Conservation (phyloP, 2,329 filamentous ascomycete species). For the Fusarium fracticaudum region DNA sequence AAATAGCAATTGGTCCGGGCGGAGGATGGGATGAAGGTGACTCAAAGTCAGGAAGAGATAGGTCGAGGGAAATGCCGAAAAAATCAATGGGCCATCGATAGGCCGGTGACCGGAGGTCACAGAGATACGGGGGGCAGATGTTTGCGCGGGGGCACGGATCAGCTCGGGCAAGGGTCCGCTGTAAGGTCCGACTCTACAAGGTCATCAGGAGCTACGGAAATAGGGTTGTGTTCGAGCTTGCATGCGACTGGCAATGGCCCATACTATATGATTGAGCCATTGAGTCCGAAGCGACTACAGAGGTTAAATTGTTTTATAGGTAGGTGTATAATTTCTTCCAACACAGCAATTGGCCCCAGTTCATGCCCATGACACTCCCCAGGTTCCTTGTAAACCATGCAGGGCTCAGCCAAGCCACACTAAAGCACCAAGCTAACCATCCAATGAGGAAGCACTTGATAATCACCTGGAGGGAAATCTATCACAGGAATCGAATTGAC, state of each 20-base stretch:
- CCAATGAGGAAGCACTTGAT: constrained; percentile 25
- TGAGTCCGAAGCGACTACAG: too few relatives aligned
- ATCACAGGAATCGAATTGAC: not conserved
- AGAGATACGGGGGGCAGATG: constrained; percentile 2
- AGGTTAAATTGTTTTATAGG: not conserved
- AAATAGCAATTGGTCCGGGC: constrained; percentile 27
- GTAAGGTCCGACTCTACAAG: not conserved
- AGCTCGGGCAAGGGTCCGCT: constrained; percentile 28
- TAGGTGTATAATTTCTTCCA: not conserved
- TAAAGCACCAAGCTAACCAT: not conserved
- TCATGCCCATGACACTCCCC: constrained; percentile 26
- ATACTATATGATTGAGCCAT: not conserved
- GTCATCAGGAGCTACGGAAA: not conserved
- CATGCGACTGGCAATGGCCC: not conserved
- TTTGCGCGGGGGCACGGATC: constrained; percentile 34
- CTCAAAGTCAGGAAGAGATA: constrained; percentile 36
- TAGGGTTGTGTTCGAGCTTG: not conserved
- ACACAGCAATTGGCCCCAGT: not conserved
- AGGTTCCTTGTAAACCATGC: constrained; percentile 27
- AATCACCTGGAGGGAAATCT: constrained; percentile 2
- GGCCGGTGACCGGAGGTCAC: constrained; percentile 43
- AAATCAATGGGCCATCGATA: constrained; percentile 38
- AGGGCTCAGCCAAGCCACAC: constrained; percentile 30
- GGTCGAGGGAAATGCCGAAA: constrained; percentile 36
- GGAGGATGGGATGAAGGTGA: constrained; percentile 30